Base-by-base conservation (phyloP, 2,329 filamentous ascomycete species). In the Penicillium sp. region DNA sequence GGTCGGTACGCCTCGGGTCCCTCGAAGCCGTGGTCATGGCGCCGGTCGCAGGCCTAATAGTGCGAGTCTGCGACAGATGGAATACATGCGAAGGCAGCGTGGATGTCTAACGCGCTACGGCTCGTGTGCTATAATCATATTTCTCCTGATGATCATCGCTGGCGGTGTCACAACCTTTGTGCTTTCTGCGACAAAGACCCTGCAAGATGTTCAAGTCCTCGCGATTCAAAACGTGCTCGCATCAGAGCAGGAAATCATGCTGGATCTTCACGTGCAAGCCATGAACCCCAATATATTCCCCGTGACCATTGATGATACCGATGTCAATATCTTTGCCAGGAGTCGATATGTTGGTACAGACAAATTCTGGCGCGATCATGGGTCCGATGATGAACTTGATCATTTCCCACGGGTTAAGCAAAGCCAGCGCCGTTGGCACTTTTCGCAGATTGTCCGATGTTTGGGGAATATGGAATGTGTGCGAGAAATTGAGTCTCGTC, bases 321-420 rank as follows among this genome's bases (percentile, higher is more conserved):
- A 97, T 68, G 80, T 97, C 51, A 91, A 95, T 65, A 83, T 99
- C 26, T 97, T 97, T 72, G 94, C 94, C 24, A 96, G 95, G 73
- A 97, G 91, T 53, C 90, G 89, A 54, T 89, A 93, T 67, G 89
- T 93, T 10, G 89, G 90, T n/a, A 79, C 77, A 9, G 80, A 82
- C 48, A 70, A 69, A 27, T 60, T 74, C 13, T 75, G 72, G 73
- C 68, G 69, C 9, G 67, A 71, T 33, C 61, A 68, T 53, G 59
- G 56, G 9, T 56, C 64, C 3, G 48, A 49, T 20, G 41, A 34
- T 4, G 67, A 67, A 21, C 43, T 60, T 20, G 51, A 62, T 37
- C 48, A 59, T 9, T 63, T 72, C 26, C 69, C 68, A 10, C 69
- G 68, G 7, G 57, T 67, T 5, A 63, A 67, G 54, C 54, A 64